Evolutionary conservation across 2,329 filamentous ascomycete genomes (phyloP), one percentile per base, ranked within the genome.

Genomic region (Fusarium succisae): DNA sequence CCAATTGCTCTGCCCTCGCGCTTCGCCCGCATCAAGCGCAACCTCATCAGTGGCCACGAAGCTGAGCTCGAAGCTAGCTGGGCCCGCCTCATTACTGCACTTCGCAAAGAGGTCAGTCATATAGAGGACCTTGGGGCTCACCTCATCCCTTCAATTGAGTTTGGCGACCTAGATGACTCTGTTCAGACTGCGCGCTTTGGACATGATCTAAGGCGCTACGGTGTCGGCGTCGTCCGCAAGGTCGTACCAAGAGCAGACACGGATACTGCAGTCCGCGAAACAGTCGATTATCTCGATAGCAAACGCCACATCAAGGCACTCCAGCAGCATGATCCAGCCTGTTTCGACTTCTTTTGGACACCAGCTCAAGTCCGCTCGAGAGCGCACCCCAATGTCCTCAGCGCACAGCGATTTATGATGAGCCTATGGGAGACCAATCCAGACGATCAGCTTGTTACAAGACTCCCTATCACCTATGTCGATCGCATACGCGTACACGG

Each of bases 321-420:
- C 17, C 73, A 76, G 30, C 73, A 76, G 30, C 80, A 81, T 74
- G 89, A 91, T 45, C 91, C 91, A 10, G 90, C 91, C 4, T 93
- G 92, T 58, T 93, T 91, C 81, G 91, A 93, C 81, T 88, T 93
- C 77, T 93, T 93, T 83, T 93, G 91, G 92, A 91, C 91, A 10
- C 91, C 91, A 0, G 88, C 91, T 3, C 92, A 94, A 81, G 87
- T 92, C 62, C 87, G 89, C 75, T 90, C 91, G n/a, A 88, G 92
- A 30, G 89, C 90, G 1, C 90, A 94, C 74, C 89, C 91, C 8
- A 87, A 89, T 73, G 86, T 93, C 68, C 84, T 93, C 45, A 83
- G 83, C 43, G 87, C 91, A 4, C 91, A 94, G 82, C 85, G 86
- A 41, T 93, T 92, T 77, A 87, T 92, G 79, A 91, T 92, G 86